phyloP scores from a whole-genome alignment of 2,329 filamentous ascomycete species.

The Penicillium occitanis region DNA sequence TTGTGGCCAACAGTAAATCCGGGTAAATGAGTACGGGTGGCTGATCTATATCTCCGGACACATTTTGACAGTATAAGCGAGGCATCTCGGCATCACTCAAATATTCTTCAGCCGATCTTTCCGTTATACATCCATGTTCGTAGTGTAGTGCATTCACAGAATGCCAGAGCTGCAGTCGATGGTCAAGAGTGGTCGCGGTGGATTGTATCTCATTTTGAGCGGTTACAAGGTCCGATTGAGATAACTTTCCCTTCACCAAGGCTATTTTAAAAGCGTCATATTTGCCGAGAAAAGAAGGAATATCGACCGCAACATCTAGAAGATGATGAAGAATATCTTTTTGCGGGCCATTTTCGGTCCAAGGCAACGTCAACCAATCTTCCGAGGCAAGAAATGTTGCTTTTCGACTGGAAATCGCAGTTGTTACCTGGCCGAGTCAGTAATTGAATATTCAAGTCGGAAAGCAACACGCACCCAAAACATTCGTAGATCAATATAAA shows the following conservation, averaged over 20 bases:
- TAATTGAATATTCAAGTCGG: not conserved
- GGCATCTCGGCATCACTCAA: conserved; percentile 22
- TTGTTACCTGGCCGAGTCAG: conserved; percentile 25
- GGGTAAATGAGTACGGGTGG: conserved; percentile 28
- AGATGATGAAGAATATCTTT: conserved; percentile 31
- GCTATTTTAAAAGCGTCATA: conserved; percentile 25
- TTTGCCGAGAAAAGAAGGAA: conserved; percentile 27
- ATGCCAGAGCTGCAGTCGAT: conserved; percentile 28
- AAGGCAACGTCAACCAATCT: conserved; percentile 31
- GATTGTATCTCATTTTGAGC: conserved; percentile 26
- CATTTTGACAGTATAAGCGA: conserved; percentile 27
- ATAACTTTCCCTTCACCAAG: conserved; percentile 8
- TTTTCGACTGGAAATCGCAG: conserved; percentile 27
- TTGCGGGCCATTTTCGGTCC: conserved; percentile 23
- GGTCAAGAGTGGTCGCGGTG: conserved; percentile 25
- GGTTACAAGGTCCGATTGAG: conserved; percentile 22
- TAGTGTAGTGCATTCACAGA: conserved; percentile 24
- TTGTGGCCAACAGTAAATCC: conserved; percentile 28
- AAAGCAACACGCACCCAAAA: conserved; percentile 27
- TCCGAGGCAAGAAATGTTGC: conserved; percentile 28
- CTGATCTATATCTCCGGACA: conserved; percentile 23
- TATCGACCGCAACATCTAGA: conserved; percentile 30
- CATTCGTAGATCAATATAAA: conserved; percentile 31
- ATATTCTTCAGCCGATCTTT: conserved; percentile 20
- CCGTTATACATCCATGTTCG: conserved; percentile 21